A percentile compares a stretch with the other conserved stretches of the same genome.
Conservation (phyloP, 805 yeast species). For the fission yeast (Schizosaccharomyces pombe) region ASM294v3 CU329670.1:1452001-1452500, state of each 20-base stretch:
- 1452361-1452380: conserved; percentile 74
- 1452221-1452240: conserved; percentile 48
- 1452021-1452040: conserved; percentile 65
- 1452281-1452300: conserved; percentile 82
- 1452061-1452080: conserved; percentile 74
- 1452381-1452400: conserved; percentile 81
- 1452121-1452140: conserved; percentile 84
- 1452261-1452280: conserved; percentile 82
- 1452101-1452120: conserved; percentile 42
- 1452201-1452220: conserved; percentile 57
- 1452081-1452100: conserved; percentile 33
- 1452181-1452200: conserved; percentile 76
- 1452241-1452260: conserved; percentile 57
- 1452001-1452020: conserved; percentile 20
- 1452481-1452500: conserved; percentile 43
- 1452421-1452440: conserved; percentile 50
- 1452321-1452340: conserved; percentile 71
- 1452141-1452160: conserved; percentile 84
- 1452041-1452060: conserved; percentile 71
- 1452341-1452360: conserved; percentile 81
- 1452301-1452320: conserved; percentile 85
- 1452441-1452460: conserved; percentile 97
- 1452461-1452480: conserved; percentile 78
- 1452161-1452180: conserved; percentile 52
- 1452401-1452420: conserved; percentile 20